Evolutionary conservation across 1,284 basidiomycete species (phyloP), one percentile per base, ranked within the genome.

Genomic region (Lignosus rhinocerotis): DNA sequence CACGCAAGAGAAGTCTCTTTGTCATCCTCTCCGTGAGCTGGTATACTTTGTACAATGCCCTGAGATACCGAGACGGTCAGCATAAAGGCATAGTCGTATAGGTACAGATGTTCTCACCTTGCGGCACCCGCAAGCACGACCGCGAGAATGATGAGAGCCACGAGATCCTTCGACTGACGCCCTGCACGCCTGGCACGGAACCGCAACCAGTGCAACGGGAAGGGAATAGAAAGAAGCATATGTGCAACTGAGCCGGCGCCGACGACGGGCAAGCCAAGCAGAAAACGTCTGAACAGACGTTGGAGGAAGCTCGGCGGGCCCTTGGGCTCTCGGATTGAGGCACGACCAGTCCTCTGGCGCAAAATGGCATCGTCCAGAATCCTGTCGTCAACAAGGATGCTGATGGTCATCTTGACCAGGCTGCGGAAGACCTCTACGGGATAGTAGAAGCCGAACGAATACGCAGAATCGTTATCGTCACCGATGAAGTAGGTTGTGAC

Each of bases 171-270:
- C 46, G 65, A 67, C 45, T 77, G 79, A 44, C 82, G 81, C 57
- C 83, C 77, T 56, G 82, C 74, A 39, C 80, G 78, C 56, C 81
- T 75, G 1, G 82, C 80, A 61, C 88, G 77, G 67, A 83, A 84
- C 17, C 87, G 80, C 53, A 90, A 65, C 79, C 84, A 85, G 52
- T 88, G 84, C 36, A 91, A 70, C 19, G 88, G 87, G 55, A 87
- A 70, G 19, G 83, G 84, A 16, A 85, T 69, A 5, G 87, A 82
- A 33, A 87, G 69, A 8, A 91, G 70, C 79, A 89, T 82, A 51
- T 89, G 86, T 9, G 91, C 80, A 44, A 92, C 72, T 19, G 88
- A 91, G n/a, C 84, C 83, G 39, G 87, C 88, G 8, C 90, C 89
- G 10, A 93, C 80, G 49, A 92, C 79, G 25, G 90, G 90, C 12